phyloP scores from a whole-genome alignment of 1,284 basidiomycete genomes.

The Clitocybe nebularis region DNA sequence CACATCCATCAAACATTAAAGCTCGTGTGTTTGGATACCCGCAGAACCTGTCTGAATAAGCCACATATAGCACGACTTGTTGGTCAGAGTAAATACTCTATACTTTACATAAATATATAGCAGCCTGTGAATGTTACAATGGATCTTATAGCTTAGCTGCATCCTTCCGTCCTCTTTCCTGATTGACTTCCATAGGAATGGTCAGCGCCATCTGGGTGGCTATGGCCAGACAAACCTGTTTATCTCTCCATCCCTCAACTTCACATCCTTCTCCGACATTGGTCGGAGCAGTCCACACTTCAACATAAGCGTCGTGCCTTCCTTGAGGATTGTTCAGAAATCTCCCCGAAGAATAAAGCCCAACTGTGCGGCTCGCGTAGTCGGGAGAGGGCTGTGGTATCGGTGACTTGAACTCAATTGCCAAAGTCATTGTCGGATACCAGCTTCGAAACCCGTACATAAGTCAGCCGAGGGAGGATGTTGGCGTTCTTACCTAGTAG shows the following conservation, averaged over 20 bases:
- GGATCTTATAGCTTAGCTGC: slow-evolving; percentile 1
- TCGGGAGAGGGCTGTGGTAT: slow-evolving; percentile 39
- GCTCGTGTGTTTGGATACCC: too few species aligned
- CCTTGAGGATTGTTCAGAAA: slow-evolving; percentile 50
- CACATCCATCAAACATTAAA: too few species aligned
- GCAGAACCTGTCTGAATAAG: too few species aligned
- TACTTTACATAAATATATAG: neutral
- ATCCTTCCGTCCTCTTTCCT: slow-evolving; percentile 25
- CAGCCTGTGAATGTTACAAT: neutral
- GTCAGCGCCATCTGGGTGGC: slow-evolving; percentile 57
- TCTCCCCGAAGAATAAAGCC: slow-evolving; percentile 44
- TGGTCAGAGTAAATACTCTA: too few species aligned
- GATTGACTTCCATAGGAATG: slow-evolving; percentile 44
- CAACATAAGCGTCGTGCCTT: slow-evolving; percentile 52
- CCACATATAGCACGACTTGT: too few species aligned
- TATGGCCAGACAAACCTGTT: slow-evolving; percentile 58
- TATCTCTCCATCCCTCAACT: slow-evolving; percentile 48
- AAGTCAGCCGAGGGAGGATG: too few species aligned
- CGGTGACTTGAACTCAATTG: slow-evolving; percentile 56
- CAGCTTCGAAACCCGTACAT: slow-evolving; percentile 34
- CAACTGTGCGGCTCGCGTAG: slow-evolving; percentile 47
- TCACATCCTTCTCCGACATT: slow-evolving; percentile 43
- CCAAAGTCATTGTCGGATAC: slow-evolving; percentile 57
- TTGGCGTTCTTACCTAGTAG: slow-evolving; percentile 28
- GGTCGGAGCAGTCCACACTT: slow-evolving; percentile 61